Evolutionary conservation across 768 basidiomycete genomes (phyloP), one percentile per base, ranked within the genome.

Genomic region (Phylloporus sp.): DNA sequence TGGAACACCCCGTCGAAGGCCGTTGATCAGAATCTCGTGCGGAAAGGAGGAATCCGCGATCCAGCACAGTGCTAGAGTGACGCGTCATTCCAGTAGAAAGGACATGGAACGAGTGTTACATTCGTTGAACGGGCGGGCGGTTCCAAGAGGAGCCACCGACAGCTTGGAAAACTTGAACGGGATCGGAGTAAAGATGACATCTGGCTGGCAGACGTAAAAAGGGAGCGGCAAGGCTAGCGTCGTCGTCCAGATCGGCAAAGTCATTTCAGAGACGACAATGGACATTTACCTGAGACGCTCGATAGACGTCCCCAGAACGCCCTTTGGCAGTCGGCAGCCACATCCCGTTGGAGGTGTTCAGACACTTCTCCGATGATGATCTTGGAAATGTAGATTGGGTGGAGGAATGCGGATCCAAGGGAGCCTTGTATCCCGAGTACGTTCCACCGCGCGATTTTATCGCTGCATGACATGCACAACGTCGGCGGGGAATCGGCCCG

Each of bases 361-460:
- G 74, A 70, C 0, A 91, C 82, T 33, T 85, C 90, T 2, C 92
- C 90, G 3, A 98, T 71, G 43, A 92, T 69, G 15, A 97, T 66
- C 21, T 63, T 59, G 34, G 69, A 64, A 18, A 94, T 65, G 59
- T 90, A 90, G 7, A 94, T 46, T 0, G 88, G 87, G 4, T 54
- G 57, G 32, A 81, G 67, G 51, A 77, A 71, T 14, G 49, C 67
- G 6, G 82, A 75, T 3, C 78, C 78, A 38, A 96, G 69, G 2
- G 88, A 84, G 4, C 95, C 94, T 59, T 95, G 91, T 21, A 95
- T 72, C 0, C 94, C 94, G 4, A 91, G 70, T 0, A 85, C 77
- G 44, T 75, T 81, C 92, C 93, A 98, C 5, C 77, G 69, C 0
- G 91, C 90, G 33, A 98, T 84, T 67, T 98, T 98, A 63, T 98